These are phyloP conservation scores for Trichoderma harzianum DNA, from an alignment of 2,329 filamentous ascomycete genomes.

Conservation along the genomic window DNA sequence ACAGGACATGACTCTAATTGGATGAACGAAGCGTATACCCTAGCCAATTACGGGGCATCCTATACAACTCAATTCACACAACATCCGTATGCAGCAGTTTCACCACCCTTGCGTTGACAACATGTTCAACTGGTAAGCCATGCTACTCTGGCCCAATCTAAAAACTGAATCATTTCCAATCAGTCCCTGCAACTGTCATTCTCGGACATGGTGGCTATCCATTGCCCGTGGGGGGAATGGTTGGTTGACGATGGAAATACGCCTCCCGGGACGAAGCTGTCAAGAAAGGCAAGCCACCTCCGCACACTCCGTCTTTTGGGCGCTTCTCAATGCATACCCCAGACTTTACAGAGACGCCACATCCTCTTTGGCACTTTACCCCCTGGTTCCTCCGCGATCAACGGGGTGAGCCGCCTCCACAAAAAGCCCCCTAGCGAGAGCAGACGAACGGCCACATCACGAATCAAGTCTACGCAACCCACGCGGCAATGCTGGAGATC, in stretches of 20 bases:
- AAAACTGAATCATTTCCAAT: neutral
- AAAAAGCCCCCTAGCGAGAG: neutral
- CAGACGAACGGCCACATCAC: neutral
- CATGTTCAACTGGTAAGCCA: neutral
- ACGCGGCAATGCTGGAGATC: constrained; percentile 5
- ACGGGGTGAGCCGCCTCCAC: neutral
- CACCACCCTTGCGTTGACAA: neutral
- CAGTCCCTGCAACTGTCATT: constrained; percentile 1
- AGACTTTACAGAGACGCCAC: neutral
- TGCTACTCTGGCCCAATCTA: neutral
- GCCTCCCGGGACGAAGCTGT: neutral
- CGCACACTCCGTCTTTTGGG: neutral
- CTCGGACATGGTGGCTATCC: neutral
- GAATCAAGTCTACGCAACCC: neutral
- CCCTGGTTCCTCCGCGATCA: neutral
- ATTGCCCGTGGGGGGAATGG: neutral
- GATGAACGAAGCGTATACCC: neutral
- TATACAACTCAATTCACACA: neutral
- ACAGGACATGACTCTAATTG: neutral
- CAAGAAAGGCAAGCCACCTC: neutral
- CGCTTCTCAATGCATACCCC: constrained; percentile 14
- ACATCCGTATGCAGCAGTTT: neutral
- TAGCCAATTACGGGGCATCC: neutral
- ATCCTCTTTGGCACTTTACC: neutral
- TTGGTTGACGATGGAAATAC: neutral